Evolutionary conservation across 2,329 filamentous ascomycete species (phyloP).

Genomic region (Trichoderma polysporum): DNA sequence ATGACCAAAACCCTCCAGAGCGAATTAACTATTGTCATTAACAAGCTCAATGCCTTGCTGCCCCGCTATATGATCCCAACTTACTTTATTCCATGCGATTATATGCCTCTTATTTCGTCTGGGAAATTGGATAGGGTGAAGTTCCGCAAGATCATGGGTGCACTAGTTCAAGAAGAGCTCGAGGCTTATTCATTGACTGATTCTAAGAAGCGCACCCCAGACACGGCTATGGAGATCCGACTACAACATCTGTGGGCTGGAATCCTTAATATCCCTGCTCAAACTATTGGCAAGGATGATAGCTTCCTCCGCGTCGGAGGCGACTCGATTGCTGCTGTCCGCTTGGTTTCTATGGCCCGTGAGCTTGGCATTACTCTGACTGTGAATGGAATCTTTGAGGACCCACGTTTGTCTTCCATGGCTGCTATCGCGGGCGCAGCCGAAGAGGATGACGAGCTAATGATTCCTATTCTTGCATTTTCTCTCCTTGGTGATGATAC

Average conservation of each 20-base stretch:
- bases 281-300: slow-evolving; percentile 20
- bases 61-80: slow-evolving; percentile 20
- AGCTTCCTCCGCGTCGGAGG: slow-evolving; percentile 21
- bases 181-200: slow-evolving; percentile 12
- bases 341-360: slow-evolving; percentile 11
- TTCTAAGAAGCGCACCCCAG: slow-evolving; percentile 4
- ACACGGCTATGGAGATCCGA: slow-evolving; percentile 15
- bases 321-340: slow-evolving; percentile 22
- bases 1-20: neutral
- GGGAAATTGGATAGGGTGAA: slow-evolving; percentile 15
- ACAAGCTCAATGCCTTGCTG: neutral
- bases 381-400: slow-evolving; percentile 8
- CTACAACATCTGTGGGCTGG: slow-evolving; percentile 19
- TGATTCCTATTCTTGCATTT: neutral
- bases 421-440: neutral
- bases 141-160: neutral
- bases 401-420: neutral
- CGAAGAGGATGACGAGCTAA: neutral
- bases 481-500: neutral
- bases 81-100: slow-evolving; percentile 12
- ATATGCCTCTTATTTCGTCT: slow-evolving; percentile 17
- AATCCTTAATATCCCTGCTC: slow-evolving; percentile 2
- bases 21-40: neutral
- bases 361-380: slow-evolving; percentile 1
- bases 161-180: slow-evolving; percentile 5